Conservation (phyloP, 2,329 filamentous ascomycete species). For the Sporothrix euskadiensis region DNA sequence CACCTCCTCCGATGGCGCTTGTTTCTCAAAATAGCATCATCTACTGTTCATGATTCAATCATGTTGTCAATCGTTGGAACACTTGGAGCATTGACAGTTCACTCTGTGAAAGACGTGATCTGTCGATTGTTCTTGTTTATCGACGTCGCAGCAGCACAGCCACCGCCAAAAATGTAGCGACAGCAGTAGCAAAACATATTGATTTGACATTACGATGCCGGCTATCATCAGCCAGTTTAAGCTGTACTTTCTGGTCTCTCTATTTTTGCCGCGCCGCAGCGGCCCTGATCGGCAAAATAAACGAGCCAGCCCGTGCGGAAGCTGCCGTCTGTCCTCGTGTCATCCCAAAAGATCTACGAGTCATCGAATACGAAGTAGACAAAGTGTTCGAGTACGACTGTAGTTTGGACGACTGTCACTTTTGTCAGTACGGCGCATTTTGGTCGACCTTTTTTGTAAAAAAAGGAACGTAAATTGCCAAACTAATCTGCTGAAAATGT, state of each 20-base stretch:
- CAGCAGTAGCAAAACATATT: not conserved
- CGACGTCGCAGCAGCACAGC: not conserved
- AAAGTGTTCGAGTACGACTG: not conserved
- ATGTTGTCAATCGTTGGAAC: not conserved
- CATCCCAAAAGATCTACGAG: not conserved
- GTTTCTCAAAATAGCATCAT: not conserved
- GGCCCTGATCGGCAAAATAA: not conserved
- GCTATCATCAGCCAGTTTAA: not conserved
- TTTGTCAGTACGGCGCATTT: not conserved
- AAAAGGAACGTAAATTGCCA: not conserved
- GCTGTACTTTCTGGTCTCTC: not conserved
- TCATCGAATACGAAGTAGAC: not conserved
- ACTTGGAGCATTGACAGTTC: not conserved
- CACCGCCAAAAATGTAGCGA: not conserved
- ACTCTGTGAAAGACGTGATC: not conserved
- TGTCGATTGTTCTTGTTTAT: not conserved
- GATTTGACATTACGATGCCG: not conserved
- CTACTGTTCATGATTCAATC: too few relatives aligned
- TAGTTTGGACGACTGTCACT: not conserved
- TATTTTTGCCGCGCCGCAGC: not conserved
- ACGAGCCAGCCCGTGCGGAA: conserved; percentile 10
- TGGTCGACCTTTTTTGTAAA: not conserved
- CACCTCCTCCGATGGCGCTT: not conserved
- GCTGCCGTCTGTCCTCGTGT: not conserved
- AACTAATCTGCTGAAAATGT: not conserved